Evolutionary conservation across 257 asterid genomes (phyloP).

Genomic region (Verbascum thapsus): DNA sequence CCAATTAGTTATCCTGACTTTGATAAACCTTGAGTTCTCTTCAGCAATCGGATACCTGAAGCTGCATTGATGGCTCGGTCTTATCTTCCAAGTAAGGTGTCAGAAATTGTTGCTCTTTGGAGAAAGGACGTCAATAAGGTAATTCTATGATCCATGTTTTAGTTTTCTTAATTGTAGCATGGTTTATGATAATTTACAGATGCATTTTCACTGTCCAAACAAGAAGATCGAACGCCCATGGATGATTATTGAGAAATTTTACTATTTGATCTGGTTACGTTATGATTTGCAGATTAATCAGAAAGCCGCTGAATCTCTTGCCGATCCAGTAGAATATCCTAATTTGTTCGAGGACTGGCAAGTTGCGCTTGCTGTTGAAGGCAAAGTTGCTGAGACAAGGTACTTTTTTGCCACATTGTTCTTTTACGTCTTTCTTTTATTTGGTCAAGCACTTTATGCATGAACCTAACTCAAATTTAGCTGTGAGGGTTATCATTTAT

Average conservation of each 20-base stretch:
- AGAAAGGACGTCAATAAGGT: slow-evolving; percentile 95
- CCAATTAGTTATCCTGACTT: slow-evolving; percentile 18
- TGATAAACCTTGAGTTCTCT: slow-evolving; percentile 32
- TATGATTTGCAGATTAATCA: slow-evolving; percentile 69
- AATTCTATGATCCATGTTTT: slow-evolving; percentile 1
- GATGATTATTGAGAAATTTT: not conserved
- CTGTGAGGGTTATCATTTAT: not conserved
- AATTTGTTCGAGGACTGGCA: slow-evolving; percentile 99
- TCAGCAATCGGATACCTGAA: slow-evolving; percentile 99
- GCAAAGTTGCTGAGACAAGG: slow-evolving; percentile 72
- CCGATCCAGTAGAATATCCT: slow-evolving; percentile 97
- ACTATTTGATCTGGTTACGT: slow-evolving; percentile 25
- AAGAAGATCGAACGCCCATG: slow-evolving; percentile 14
- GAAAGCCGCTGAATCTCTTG: slow-evolving; percentile 98
- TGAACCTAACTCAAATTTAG: not conserved
- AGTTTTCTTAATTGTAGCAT: slow-evolving; percentile 7
- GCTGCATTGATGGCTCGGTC: slow-evolving; percentile 99
- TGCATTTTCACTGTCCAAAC: slow-evolving; percentile 23
- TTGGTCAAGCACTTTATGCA: slow-evolving; percentile 17
- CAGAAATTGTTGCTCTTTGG: slow-evolving; percentile 94
- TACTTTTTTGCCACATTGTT: slow-evolving; percentile 29
- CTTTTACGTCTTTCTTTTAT: slow-evolving; percentile 14
- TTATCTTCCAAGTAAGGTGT: slow-evolving; percentile 96
- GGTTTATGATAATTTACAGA: slow-evolving; percentile 10
- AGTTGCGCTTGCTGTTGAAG: slow-evolving; percentile 90